Evolutionary conservation across 1,284 basidiomycete genomes (phyloP).

Genomic region (Cutaneotrichosporon arboriforme): DNA sequence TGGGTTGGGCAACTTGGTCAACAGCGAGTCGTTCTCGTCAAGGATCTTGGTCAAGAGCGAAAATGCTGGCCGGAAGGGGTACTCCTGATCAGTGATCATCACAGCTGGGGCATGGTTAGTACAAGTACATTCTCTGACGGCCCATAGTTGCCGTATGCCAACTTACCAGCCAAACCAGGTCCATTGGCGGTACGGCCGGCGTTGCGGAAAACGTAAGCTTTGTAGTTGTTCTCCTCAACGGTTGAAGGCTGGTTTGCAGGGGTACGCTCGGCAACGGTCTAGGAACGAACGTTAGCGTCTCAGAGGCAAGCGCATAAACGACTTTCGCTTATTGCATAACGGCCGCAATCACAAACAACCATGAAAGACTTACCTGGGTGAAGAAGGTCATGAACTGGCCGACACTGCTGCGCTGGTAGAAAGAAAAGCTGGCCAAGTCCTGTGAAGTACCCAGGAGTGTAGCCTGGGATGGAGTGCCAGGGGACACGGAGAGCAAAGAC

Average conservation of each 20-base stretch:
- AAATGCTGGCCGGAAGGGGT: slow-evolving; percentile 94
- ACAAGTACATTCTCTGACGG: not conserved
- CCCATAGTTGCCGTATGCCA: too few relatives aligned
- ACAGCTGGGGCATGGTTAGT: slow-evolving; percentile 57
- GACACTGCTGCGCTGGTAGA: slow-evolving; percentile 89
- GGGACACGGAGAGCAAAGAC: slow-evolving; percentile 49
- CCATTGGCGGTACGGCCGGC: slow-evolving; percentile 34
- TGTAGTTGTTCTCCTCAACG: slow-evolving; percentile 91
- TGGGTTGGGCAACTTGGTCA: slow-evolving; percentile 54
- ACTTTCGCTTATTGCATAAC: too few relatives aligned
- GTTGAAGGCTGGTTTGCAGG: slow-evolving; percentile 81
- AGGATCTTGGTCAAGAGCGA: slow-evolving; percentile 89
- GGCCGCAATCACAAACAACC: too few relatives aligned
- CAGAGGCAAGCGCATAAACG: too few relatives aligned
- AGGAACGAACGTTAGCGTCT: not conserved
- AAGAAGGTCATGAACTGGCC: slow-evolving; percentile 94
- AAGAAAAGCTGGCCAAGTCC: slow-evolving; percentile 87
- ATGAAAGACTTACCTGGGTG: slow-evolving; percentile 68
- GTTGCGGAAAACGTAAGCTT: slow-evolving; percentile 77
- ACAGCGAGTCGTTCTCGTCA: slow-evolving; percentile 76
- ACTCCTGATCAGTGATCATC: slow-evolving; percentile 91
- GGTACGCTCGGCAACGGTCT: slow-evolving; percentile 89
- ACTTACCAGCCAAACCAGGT: slow-evolving; percentile 61
- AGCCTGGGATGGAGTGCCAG: slow-evolving; percentile 45
- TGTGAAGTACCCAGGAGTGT: slow-evolving; percentile 67